These are phyloP conservation scores for Kalmusia sp. DNA, from an alignment of 2,329 filamentous ascomycete species.

Conservation along the genomic window DNA sequence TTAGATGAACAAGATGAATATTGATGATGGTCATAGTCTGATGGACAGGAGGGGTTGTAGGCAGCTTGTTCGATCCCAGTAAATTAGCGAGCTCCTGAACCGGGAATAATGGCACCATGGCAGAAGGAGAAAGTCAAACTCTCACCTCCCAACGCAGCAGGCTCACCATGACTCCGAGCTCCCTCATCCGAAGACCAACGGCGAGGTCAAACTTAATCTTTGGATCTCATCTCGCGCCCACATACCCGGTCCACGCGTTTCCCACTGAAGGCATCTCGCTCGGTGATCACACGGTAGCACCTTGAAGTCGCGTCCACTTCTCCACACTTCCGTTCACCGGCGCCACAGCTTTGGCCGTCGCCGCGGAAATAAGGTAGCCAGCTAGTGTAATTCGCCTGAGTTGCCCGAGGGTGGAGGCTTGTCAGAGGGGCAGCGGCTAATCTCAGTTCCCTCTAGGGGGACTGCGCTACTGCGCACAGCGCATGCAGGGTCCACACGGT, in stretches of 20 bases:
- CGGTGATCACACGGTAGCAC: slow-evolving; percentile 1
- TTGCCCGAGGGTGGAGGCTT: background rate
- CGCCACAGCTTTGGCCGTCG: background rate
- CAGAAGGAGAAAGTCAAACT: background rate
- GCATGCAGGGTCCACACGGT: slow-evolving; percentile 8
- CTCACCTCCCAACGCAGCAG: too few species aligned
- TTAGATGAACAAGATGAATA: background rate
- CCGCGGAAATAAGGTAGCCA: background rate
- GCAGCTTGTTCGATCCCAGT: background rate
- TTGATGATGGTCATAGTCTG: background rate
- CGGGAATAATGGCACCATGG: background rate
- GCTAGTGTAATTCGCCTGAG: slow-evolving; percentile 4
- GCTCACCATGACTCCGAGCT: background rate
- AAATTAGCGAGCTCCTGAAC: background rate
- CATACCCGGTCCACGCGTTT: background rate
- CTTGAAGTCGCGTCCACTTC: background rate
- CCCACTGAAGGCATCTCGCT: background rate
- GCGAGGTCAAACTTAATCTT: background rate
- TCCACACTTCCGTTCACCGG: background rate
- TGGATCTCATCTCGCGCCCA: background rate
- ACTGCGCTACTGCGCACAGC: too few species aligned
- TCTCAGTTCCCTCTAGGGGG: slow-evolving; percentile 1
- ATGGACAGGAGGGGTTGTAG: background rate
- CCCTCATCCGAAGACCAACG: background rate
- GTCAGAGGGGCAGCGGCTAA: background rate